Base-by-base conservation (phyloP, 2,329 filamentous ascomycete genomes). In the Apiospora aurea region DNA sequence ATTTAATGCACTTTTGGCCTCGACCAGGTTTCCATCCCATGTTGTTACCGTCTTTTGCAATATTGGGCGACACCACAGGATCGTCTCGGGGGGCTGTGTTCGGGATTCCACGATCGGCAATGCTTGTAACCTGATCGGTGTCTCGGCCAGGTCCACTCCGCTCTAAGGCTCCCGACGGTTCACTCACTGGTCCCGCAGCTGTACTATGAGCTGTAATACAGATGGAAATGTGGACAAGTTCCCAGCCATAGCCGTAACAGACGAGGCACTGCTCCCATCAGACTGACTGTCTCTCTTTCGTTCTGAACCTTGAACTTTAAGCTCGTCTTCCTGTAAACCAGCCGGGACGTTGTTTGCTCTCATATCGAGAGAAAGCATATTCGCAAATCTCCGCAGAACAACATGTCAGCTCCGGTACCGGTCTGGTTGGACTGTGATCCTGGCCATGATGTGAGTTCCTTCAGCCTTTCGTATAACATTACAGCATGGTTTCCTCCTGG, bases 371-470 rank as follows among this genome's bases (percentile, higher is more conserved):
- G 10, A 41, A 64, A n/a, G 18, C 24, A 21, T 14, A 21, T 61
- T 61, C 8, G 21, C 29, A 41, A 14, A 41, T 64, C 14, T 14
- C 18, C 29, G 11, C 4, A 21, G 38, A 69, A 71, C 34, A 69
- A 71, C 34, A 81, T 80, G 79, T 74, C 79, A 14, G 76, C 77
- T 74, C 73, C 81, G 79, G 80, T 90, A 49, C 88, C 88, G 24
- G 81, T 90, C 73, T 90, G 88, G 88, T 81, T 91, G 75, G 89
- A 91, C 78, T 90, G 88, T 75, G 89, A 91, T 78, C 89, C 89
- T 16, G 89, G 89, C 74, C 87, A 90, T 77, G 92, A 94, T 88
- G 91, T 92, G 85, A 83, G 89, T 85, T 24, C 34, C 41, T 64
- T 13, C 11, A 41, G 18, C 29, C 34, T n/a, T 41, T 41, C 18